Evolutionary conservation across 1,284 basidiomycete species (phyloP).

Genomic region (Vanrija pseudolonga): DNA sequence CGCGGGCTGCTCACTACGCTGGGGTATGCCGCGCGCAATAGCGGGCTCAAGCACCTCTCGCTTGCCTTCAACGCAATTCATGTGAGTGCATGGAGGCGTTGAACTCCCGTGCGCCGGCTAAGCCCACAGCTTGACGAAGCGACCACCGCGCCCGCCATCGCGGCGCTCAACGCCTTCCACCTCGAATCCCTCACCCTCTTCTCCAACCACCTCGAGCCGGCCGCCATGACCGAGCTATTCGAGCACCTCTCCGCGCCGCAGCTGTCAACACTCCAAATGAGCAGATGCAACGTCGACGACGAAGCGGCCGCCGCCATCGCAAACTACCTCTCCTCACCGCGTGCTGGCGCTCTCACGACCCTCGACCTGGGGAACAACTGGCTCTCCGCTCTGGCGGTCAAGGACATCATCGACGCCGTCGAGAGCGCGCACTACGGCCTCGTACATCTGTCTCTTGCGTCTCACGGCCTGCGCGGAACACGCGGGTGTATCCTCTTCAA

Average conservation of each 20-base stretch:
- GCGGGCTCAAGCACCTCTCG: too few species aligned
- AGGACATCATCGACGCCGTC: constrained; percentile 32
- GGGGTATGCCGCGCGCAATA: too few species aligned
- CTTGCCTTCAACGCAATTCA: too few species aligned
- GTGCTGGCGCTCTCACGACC: constrained; percentile 26
- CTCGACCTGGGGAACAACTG: constrained; percentile 42
- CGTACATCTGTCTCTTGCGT: constrained; percentile 26
- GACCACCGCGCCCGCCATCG: too few species aligned
- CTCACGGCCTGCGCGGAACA: neutral
- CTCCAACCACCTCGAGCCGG: constrained; percentile 27
- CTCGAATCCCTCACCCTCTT: constrained; percentile 31
- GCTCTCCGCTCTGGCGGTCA: constrained; percentile 28
- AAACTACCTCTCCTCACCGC: constrained; percentile 20
- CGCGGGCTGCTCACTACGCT: too few species aligned
- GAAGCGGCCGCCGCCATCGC: constrained; percentile 17
- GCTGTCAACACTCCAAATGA: constrained; percentile 33
- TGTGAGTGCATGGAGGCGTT: too few species aligned
- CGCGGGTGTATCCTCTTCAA: constrained; percentile 24
- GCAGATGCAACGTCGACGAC: constrained; percentile 21
- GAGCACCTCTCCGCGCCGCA: constrained; percentile 22
- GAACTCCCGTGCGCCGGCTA: too few species aligned
- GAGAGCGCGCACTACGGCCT: constrained; percentile 29
- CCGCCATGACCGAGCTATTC: constrained; percentile 24
- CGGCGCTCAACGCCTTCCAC: constrained; percentile 26
- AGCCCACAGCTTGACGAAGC: too few species aligned